Conservation (phyloP, 257 asterid species). For the Solanum tarijense region DNA sequence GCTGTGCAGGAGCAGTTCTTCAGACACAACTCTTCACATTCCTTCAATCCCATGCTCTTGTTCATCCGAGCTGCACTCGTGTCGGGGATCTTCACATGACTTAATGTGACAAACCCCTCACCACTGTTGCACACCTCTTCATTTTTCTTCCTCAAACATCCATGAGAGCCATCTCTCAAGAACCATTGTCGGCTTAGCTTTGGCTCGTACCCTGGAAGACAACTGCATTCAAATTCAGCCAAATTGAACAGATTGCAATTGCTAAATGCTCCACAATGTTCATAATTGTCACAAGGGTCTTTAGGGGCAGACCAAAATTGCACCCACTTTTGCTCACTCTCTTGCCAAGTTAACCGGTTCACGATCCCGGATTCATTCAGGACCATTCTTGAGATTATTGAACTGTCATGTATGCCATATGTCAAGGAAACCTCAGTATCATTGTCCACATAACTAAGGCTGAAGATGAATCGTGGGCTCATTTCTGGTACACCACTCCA, state of each 20-base stretch:
- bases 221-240: constrained; percentile 16
- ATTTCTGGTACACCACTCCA: constrained; percentile 32
- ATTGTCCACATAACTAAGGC: constrained; percentile 12
- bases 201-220: constrained; percentile 31
- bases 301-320: constrained; percentile 13
- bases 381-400: constrained; percentile 16
- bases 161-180: constrained; percentile 16
- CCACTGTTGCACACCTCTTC: constrained; percentile 6
- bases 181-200: constrained; percentile 18
- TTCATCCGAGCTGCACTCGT: constrained; percentile 3
- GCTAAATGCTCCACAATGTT: constrained; percentile 14
- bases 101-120: constrained; percentile 13
- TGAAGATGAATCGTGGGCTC: constrained; percentile 18
- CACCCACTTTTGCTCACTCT: constrained; percentile 12
- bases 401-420: constrained; percentile 8
- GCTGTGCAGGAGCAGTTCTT: constrained; percentile 26
- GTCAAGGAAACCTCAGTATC: constrained; percentile 15
- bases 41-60: constrained; percentile 7
- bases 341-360: constrained; percentile 20
- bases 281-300: constrained; percentile 20
- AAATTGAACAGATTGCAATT: constrained; percentile 9
- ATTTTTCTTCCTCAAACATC: constrained; percentile 19
- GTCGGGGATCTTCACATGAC: constrained; percentile 19
- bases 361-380: constrained; percentile 21
- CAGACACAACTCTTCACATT: constrained; percentile 17